phyloP scores from a whole-genome alignment of 2,329 filamentous ascomycete genomes.

The Cladophialophora immunda region DNA sequence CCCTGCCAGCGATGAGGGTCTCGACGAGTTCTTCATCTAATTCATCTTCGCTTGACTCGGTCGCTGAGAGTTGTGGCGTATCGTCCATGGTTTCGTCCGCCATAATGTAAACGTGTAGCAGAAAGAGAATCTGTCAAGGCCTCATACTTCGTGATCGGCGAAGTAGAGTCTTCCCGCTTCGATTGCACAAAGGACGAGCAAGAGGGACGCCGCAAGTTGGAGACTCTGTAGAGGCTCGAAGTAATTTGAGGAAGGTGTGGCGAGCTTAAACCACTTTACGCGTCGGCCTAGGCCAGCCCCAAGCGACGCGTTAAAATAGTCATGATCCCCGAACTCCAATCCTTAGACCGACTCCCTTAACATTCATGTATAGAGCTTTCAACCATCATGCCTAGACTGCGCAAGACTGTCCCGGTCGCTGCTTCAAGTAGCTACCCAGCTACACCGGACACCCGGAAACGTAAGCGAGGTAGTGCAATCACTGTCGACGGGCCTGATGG shows the following conservation, averaged over 20 bases:
- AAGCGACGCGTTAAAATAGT: constrained; percentile 1
- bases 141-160: not conserved
- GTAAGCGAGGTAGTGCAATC: constrained; percentile 18
- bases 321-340: not conserved
- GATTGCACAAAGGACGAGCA: not conserved
- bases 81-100: constrained; percentile 22
- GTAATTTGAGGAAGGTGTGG: not conserved
- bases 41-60: constrained; percentile 45
- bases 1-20: constrained; percentile 76
- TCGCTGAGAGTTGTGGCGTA: constrained; percentile 35
- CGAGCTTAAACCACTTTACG: constrained; percentile 14
- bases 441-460: constrained; percentile 18
- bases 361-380: not conserved
- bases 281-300: too few species aligned
- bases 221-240: not conserved
- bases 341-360: not conserved
- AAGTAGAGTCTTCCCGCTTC: not conserved
- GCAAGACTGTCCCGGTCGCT: constrained; percentile 8
- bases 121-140: not conserved
- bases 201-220: not conserved
- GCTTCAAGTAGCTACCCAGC: not conserved
- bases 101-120: constrained; percentile 9
- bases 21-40: constrained; percentile 56
- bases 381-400: constrained; percentile 20
- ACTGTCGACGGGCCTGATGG: not conserved